Percentiles rank a stretch among this genome's conserved stretches.
Evolutionary conservation across 768 basidiomycete species (phyloP).

Genomic region (Leccinum boreale): DNA sequence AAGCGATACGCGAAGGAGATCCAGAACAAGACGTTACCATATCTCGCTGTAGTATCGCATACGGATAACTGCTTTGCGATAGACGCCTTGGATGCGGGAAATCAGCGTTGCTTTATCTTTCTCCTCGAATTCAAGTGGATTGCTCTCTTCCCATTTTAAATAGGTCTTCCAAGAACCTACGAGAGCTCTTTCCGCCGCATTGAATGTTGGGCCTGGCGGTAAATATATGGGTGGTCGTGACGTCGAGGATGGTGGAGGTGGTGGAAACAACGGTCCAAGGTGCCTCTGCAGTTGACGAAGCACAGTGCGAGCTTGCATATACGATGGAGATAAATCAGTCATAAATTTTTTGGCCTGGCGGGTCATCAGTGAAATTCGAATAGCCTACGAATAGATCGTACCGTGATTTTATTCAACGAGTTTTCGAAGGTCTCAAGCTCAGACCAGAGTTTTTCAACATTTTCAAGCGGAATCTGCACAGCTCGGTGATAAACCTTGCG

Average conservation of each 20-base stretch:
- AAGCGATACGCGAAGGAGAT: constrained; percentile 5
- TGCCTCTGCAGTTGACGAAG: constrained; percentile 80
- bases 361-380: constrained; percentile 10
- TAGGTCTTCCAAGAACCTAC: constrained; percentile 91
- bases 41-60: constrained; percentile 96
- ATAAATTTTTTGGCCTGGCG: constrained; percentile 91
- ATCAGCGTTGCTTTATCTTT: constrained; percentile 67
- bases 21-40: constrained; percentile 52
- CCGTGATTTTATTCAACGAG: constrained; percentile 82
- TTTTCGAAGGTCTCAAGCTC: constrained; percentile 93
- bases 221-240: constrained; percentile 50
- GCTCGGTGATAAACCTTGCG: constrained; percentile 92
- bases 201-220: constrained; percentile 71
- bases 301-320: constrained; percentile 93
- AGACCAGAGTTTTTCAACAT: constrained; percentile 90
- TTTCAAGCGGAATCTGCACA: constrained; percentile 91
- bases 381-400: constrained; percentile 24
- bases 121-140: constrained; percentile 90
- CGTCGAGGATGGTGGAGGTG: constrained; percentile 41
- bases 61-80: constrained; percentile 84
- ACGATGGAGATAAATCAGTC: constrained; percentile 83
- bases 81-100: constrained; percentile 73
- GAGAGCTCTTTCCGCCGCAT: constrained; percentile 63
- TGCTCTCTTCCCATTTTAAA: constrained; percentile 92
- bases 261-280: constrained; percentile 56